Evolutionary conservation across 768 basidiomycete species (phyloP).

Genomic region (Albatrellus ellisii): DNA sequence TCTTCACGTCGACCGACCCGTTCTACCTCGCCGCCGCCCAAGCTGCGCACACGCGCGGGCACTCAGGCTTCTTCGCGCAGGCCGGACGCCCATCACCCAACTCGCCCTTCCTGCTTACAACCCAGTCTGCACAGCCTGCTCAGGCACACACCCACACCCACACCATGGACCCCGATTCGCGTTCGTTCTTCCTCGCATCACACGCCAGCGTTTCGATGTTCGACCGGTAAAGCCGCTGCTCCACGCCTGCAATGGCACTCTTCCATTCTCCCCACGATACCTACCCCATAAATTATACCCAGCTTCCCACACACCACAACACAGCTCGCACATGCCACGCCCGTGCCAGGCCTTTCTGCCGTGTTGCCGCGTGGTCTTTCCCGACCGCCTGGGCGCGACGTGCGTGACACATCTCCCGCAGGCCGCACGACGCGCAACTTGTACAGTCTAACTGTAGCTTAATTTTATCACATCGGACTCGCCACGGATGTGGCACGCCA

Average conservation of each 20-base stretch:
- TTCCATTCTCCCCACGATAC: not conserved
- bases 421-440: no score
- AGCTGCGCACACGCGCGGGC: conserved; percentile 6
- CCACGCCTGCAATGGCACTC: not conserved
- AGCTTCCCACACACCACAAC: not conserved
- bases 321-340: no score
- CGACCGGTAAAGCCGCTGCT: conserved; percentile 2
- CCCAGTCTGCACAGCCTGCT: conserved; percentile 7
- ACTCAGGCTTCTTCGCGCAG: conserved; percentile 11
- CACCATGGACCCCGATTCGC: conserved; percentile 7
- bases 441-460: no score
- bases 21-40: conserved; percentile 35
- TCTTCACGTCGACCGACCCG: conserved; percentile 36
- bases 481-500: no score
- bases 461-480: no score
- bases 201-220: conserved; percentile 7
- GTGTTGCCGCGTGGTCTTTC: no score
- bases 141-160: not conserved
- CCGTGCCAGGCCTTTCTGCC: no score
- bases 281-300: not conserved
- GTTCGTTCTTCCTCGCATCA: conserved; percentile 11
- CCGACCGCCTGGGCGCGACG: no score
- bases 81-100: conserved; percentile 6
- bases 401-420: no score
- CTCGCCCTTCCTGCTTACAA: conserved; percentile 10